Percentiles rank a stretch among this genome's conserved stretches.
Evolutionary conservation across 2,329 filamentous ascomycete species (phyloP).

Genomic region (Blastomyces parvus): DNA sequence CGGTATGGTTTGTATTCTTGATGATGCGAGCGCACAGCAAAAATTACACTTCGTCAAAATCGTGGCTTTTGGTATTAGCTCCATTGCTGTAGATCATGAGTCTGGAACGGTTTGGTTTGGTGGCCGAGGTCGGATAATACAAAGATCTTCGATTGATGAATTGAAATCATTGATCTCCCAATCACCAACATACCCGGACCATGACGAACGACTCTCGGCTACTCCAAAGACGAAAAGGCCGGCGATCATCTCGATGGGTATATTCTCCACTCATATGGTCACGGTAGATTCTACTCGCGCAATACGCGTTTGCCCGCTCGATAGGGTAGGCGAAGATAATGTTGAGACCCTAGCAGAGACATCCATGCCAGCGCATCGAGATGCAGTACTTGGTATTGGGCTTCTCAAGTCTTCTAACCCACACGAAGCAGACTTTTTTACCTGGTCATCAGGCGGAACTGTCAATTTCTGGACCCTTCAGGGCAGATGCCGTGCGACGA

Average conservation of each 20-base stretch:
- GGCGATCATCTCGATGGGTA: conserved; percentile 57
- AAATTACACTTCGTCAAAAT: conserved; percentile 58
- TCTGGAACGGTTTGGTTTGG: conserved; percentile 56
- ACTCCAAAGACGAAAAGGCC: conserved; percentile 27
- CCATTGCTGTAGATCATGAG: conserved; percentile 52
- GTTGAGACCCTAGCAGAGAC: conserved; percentile 23
- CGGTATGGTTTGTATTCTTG: conserved; percentile 80
- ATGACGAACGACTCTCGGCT: conserved; percentile 17
- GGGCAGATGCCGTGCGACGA: conserved; percentile 56
- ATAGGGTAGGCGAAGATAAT: conserved; percentile 25
- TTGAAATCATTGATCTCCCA: conserved; percentile 25
- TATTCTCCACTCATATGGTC: conserved; percentile 56
- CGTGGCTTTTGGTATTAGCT: conserved; percentile 58
- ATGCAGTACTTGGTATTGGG: conserved; percentile 60
- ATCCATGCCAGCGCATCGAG: conserved; percentile 47
- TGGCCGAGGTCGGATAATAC: conserved; percentile 52
- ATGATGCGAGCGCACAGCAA: conserved; percentile 64
- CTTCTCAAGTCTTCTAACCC: conserved; percentile 52
- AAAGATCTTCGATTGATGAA: conserved; percentile 37
- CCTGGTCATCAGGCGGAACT: conserved; percentile 74
- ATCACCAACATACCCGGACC: conserved; percentile 17
- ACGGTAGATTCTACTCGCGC: conserved; percentile 66
- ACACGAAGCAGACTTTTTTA: conserved; percentile 65
- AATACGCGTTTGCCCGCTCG: conserved; percentile 54
- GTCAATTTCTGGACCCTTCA: conserved; percentile 74